A percentile compares a stretch with the other conserved stretches of the same genome.
Conservation (phyloP, 176 grass and related monocot species). For the Carex cristatella region DNA sequence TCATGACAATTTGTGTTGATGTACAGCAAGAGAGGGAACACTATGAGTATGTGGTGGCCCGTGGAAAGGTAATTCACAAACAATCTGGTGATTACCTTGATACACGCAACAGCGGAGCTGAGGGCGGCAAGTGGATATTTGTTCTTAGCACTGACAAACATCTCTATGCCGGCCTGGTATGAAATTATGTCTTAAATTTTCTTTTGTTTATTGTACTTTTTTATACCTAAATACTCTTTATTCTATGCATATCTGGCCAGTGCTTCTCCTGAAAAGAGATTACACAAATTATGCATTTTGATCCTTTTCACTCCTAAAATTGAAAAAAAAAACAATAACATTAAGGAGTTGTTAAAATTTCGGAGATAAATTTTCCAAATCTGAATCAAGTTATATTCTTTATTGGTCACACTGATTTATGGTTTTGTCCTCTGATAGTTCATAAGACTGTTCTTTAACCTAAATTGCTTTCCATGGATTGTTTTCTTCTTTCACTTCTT, state of each 20-base stretch:
- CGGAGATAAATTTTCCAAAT: background rate
- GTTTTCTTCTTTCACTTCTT: background rate
- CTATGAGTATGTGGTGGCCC: slow-evolving; percentile 50
- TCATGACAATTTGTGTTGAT: background rate
- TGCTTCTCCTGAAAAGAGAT: background rate
- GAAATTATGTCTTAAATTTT: background rate
- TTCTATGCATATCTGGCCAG: background rate
- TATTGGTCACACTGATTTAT: background rate
- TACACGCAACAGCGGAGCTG: slow-evolving; percentile 36
- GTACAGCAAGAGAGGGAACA: slow-evolving; percentile 67
- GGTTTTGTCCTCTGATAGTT: background rate
- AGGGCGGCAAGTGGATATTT: slow-evolving; percentile 90
- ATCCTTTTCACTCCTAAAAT: background rate
- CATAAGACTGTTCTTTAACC: slow-evolving; percentile 6
- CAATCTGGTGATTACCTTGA: slow-evolving; percentile 49
- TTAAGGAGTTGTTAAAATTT: background rate
- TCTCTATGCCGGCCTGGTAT: slow-evolving; percentile 82
- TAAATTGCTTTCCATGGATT: slow-evolving; percentile 2
- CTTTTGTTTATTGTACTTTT: background rate
- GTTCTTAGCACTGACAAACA: slow-evolving; percentile 67
- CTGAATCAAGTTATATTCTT: background rate
- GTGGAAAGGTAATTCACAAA: slow-evolving; percentile 63
- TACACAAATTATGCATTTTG: background rate
- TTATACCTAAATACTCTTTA: background rate
- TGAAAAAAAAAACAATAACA: background rate